Conservation (phyloP, 2,329 filamentous ascomycete species). For the Exophiala phaeomuriformis region DNA sequence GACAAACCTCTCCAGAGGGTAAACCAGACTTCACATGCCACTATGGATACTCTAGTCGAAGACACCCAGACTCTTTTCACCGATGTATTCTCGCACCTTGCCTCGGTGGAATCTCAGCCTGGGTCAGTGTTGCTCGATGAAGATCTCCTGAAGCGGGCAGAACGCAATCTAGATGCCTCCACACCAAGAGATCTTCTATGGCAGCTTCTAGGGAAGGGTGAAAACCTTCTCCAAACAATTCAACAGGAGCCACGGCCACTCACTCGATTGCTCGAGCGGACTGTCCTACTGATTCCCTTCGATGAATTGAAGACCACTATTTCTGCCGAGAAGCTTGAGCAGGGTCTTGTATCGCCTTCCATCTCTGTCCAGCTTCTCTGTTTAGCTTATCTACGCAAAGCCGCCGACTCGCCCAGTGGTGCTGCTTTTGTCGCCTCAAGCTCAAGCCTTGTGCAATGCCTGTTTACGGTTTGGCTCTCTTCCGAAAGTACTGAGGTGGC, state of each 20-base stretch:
- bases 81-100: conserved; percentile 24
- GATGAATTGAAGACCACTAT: conserved; percentile 43
- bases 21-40: not conserved
- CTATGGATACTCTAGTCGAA: conserved; percentile 23
- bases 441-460: conserved; percentile 46
- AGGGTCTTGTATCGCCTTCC: conserved; percentile 46
- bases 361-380: conserved; percentile 51
- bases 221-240: conserved; percentile 30
- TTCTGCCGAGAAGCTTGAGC: conserved; percentile 47
- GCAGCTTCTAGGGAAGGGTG: conserved; percentile 20
- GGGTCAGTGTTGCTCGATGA: conserved; percentile 16
- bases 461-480: conserved; percentile 54
- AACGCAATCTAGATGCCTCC: conserved; percentile 20
- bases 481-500: conserved; percentile 50
- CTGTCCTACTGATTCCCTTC: conserved; percentile 45
- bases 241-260: conserved; percentile 53
- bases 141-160: conserved; percentile 25
- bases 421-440: conserved; percentile 53
- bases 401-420: conserved; percentile 45
- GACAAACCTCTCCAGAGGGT: not conserved
- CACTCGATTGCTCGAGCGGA: conserved; percentile 46
- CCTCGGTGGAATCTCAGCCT: conserved; percentile 16
- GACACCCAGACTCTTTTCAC: conserved; percentile 20
- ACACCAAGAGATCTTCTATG: conserved; percentile 22
- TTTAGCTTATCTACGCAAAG: conserved; percentile 51